Conservation (phyloP, 768 basidiomycete genomes). For the Boletus huronensis region DNA sequence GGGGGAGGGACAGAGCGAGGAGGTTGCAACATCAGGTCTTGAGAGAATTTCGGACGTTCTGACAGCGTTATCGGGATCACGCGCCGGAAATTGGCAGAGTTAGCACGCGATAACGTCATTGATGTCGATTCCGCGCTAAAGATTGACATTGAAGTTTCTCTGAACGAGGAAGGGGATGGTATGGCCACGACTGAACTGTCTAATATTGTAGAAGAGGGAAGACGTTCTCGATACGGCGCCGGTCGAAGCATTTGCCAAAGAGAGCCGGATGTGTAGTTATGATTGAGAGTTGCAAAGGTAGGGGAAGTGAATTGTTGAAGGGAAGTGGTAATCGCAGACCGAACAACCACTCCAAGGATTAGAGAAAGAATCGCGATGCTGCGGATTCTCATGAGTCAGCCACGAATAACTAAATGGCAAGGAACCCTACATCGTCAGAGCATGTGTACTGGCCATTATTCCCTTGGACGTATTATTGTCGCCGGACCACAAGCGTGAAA, state of each 20-base stretch:
- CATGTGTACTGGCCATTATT: conserved; percentile 48
- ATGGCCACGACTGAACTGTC: conserved; percentile 30
- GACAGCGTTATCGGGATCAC: conserved; percentile 20
- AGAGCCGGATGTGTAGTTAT: conserved; percentile 27
- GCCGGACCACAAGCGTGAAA: conserved; percentile 42
- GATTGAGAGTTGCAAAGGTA: conserved; percentile 14
- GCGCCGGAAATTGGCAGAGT: conserved; percentile 23
- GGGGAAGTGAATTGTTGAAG: conserved; percentile 21
- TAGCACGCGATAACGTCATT: conserved; percentile 22
- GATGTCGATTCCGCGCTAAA: conserved; percentile 45
- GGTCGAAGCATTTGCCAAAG: conserved; percentile 44
- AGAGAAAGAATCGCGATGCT: conserved; percentile 70
- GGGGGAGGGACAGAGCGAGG: conserved; percentile 23
- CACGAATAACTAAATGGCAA: conserved; percentile 9
- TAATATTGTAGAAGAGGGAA: conserved; percentile 25
- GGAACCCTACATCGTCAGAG: conserved; percentile 60
- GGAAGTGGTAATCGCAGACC: conserved; percentile 22
- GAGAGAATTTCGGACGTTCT: conserved; percentile 29
- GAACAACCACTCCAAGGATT: conserved; percentile 51
- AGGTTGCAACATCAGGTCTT: conserved; percentile 38
- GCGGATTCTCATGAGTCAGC: conserved; percentile 11
- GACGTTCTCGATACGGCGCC: conserved; percentile 39
- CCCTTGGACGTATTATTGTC: conserved; percentile 35
- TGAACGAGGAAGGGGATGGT: conserved; percentile 41
- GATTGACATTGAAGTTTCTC: conserved; percentile 51